phyloP scores from a whole-genome alignment of 129 eudicot species.

The Lactuca saligna region DNA sequence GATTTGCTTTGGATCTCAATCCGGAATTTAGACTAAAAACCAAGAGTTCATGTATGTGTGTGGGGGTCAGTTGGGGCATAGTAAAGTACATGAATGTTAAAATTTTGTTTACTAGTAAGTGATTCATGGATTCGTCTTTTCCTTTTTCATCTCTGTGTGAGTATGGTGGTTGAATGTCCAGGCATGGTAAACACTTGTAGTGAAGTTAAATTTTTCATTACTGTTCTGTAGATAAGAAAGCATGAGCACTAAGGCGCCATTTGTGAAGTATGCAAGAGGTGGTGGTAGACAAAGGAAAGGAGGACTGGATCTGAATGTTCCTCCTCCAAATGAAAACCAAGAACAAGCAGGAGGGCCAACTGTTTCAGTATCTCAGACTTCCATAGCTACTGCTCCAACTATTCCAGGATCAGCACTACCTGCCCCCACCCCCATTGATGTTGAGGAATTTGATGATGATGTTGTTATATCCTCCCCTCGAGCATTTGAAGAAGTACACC shows the following conservation, averaged over 20 bases:
- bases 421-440: constrained; percentile 54
- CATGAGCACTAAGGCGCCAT: constrained; percentile 55
- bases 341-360: constrained; percentile 44
- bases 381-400: constrained; percentile 22
- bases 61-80: background rate
- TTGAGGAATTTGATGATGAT: constrained; percentile 79
- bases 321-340: constrained; percentile 43
- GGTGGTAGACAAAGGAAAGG: constrained; percentile 44
- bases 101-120: background rate
- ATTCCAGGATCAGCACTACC: constrained; percentile 30
- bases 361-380: constrained; percentile 19
- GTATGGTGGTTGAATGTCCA: background rate
- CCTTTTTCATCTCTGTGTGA: background rate
- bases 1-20: background rate
- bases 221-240: constrained; percentile 11
- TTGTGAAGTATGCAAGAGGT: constrained; percentile 39
- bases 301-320: constrained; percentile 58
- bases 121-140: background rate
- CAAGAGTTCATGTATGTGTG: constrained; percentile 1
- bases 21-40: background rate
- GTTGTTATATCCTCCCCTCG: constrained; percentile 72
- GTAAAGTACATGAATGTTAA: background rate
- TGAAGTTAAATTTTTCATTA: constrained; percentile 10
- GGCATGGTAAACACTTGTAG: background rate
- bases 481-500: constrained; percentile 69